Evolutionary conservation across 148 eudicot genomes (phyloP), one percentile per base, ranked within the genome.

Genomic region (Fagopyrum tataricum): DNA sequence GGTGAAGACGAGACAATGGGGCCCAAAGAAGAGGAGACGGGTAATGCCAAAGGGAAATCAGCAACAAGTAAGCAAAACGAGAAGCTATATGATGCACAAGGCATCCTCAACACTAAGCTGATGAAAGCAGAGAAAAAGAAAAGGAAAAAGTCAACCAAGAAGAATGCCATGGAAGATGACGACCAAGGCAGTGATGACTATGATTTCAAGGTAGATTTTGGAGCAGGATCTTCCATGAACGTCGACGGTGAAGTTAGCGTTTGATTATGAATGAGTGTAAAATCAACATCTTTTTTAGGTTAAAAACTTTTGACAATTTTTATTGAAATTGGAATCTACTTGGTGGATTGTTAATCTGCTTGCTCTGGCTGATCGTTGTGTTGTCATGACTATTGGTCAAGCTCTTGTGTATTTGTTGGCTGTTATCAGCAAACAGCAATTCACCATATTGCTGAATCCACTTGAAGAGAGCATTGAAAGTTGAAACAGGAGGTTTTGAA

Each of bases 161-260:
- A 73, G 18, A 85, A 86, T 73, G 85, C 81, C 21, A 78, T 72
- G 85, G 89, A 87, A 40, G 79, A 69, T n/a, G 81, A 78, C 51
- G 26, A 26, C 31, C 31, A 15, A 58, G 20, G n/a, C 64, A 58
- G 26, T 7, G 83, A 56, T 12, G 97, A 89, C 75, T 89, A 94
- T 24, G 87, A 94, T 75, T 89, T 91, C 37, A 91, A 89, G 80
- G 96, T 84, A 73, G 97, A 94, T 83, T 91, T 26, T 26, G 79
- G 74, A 44, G 82, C 14, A 55, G 88, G 76, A 6, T 81, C 96
- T 20, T 79, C 81, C 20, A 85, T 85, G 88, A 85, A 76, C 26
- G 84, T 68, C 15, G 87, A 79, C 41, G 90, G 85, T 40, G 96
- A 79, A 10, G 26, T 71, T 37, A 72, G 81, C 46, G 53, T 72